Base-by-base conservation (phyloP, 176 grass and related monocot genomes). In the Luzula sylvatica region DNA sequence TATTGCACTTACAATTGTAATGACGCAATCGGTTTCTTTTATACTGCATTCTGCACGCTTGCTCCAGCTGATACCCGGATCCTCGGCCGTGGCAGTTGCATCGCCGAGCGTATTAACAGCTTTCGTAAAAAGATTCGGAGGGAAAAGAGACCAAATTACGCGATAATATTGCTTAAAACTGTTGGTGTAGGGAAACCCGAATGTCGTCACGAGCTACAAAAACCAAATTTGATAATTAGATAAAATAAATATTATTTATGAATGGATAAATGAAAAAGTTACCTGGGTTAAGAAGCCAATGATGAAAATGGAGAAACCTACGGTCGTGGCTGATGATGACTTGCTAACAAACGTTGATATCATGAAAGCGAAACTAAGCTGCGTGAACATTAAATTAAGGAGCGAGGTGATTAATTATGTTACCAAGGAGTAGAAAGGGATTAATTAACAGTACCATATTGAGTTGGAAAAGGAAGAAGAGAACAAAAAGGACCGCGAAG, bases 281-380 rank as follows among this genome's bases (percentile, higher is more conserved):
- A 89, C 92, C 81, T 96, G 92, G 58, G 92, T 89, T 68, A 96
- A 70, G 68, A 96, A 96, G 13, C 90, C 92, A 70, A 82, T 79
- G 39, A 96, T 96, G 55, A 89, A 89, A 78, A 96, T 86, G 5
- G 84, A 68, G 72, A 89, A 96, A 38, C 84, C 92, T 40, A 96
- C 85, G 14, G 90, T 96, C 41, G 92, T 96, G 40, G 90, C 85
- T 26, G 92, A 89, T 67, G 84, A 74, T 65, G 92, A 72, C 58
- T 96, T 96, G n/a, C 67, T 63, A 17, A 96, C 38, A 57, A 96
- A 96, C 40, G 92, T 81, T 5, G 92, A 96, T 77, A 89, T 86
- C 92, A 89, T 82, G 65, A 96, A 96, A 49, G 84, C 84, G 52
- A 96, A 89, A 55, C 74, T 76, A 65, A 96, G 74, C 85, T 96